Evolutionary conservation across 495 filamentous ascomycete genomes (phyloP), one percentile per base, ranked within the genome.

Genomic region (Chaetomium fimeti): DNA sequence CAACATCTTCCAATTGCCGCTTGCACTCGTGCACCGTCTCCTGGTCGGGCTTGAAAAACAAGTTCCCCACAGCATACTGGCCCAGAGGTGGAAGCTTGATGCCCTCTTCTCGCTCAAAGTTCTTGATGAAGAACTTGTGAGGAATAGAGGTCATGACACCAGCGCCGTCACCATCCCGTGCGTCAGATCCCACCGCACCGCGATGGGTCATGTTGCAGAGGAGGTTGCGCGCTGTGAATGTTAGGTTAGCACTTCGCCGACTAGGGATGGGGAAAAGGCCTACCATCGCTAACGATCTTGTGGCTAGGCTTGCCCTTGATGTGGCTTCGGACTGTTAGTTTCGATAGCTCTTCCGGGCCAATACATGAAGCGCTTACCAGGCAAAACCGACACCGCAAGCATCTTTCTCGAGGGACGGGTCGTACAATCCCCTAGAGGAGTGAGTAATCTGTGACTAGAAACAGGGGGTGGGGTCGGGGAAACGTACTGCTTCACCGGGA

Each of bases 181-280:
- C 92, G 82, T 99, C 94, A 13, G 94, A 98, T 62, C 94, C 94
- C 71, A 99, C 94, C 61, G 94, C 94, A 80, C 94, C 94, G 74
- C 94, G 89, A 81, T 99, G 94, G 84, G 94, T 98, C 94, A 99
- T 99, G 83, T 99, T 99, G 81, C 95, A 99, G 62, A 99, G 87
- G 49, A 99, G 84, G 75, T 92, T 93, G 65, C 91, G 89, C 58
- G 94, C 92, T 95, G 70, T 20, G 20, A 13, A 12, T 9, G 28
- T 15, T 22, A 9, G 63, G 13, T 69, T 61, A 71, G 42, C 22
- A 48, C 27, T 25, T 2, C 1, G 12, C 16, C 48, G 32, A 22
- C 13, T 5, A 12, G 3, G 18, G 0, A 32, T 12, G 5, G 24
- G 7, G 29, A 24, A 15, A 22, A 27, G 67, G 77, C 88, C 79